A percentile compares a stretch with the other conserved stretches of the same genome.
phyloP scores from a whole-genome alignment of 2,329 filamentous ascomycete genomes.

The Pleoardoris graminearum region DNA sequence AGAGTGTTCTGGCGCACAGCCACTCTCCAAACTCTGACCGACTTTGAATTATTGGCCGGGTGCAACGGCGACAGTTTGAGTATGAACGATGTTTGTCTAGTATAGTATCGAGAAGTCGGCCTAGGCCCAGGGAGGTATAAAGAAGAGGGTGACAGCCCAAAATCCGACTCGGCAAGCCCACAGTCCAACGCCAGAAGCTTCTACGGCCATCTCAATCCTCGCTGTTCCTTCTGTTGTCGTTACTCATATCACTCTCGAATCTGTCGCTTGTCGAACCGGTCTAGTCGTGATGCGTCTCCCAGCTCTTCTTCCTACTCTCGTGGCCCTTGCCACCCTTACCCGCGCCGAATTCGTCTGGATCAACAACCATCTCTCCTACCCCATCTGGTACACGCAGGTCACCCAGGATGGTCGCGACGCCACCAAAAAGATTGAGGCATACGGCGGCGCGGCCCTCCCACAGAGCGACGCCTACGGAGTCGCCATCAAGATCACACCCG shows the following conservation, averaged over 20 bases:
- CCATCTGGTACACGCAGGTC: constrained; percentile 30
- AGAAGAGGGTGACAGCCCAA: neutral
- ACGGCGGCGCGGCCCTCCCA: constrained; percentile 13
- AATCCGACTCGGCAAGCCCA: neutral
- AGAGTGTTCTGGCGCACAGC: constrained; percentile 18
- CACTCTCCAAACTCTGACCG: constrained; percentile 9
- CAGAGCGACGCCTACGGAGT: constrained; percentile 21
- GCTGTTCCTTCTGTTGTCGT: no score
- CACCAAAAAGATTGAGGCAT: constrained; percentile 10
- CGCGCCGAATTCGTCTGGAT: constrained; percentile 16
- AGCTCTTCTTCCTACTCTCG: constrained; percentile 18
- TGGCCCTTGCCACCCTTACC: constrained; percentile 17
- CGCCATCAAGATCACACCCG: constrained; percentile 29
- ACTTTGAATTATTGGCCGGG: neutral
- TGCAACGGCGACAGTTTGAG: neutral
- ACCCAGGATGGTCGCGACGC: neutral
- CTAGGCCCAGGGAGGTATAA: neutral
- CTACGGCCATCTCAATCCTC: neutral
- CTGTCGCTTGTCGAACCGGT: neutral
- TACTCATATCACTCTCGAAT: no score
- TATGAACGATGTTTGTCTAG: neutral
- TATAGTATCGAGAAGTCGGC: neutral
- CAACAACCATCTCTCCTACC: constrained; percentile 31
- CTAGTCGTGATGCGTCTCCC: constrained; percentile 21
- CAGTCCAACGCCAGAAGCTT: constrained; percentile 2